Percentiles rank a stretch among this genome's conserved stretches.
These are phyloP conservation scores for Spathaspora passalidarum DNA, from an alignment of 805 yeast genomes.

Conservation along the genomic window DNA sequence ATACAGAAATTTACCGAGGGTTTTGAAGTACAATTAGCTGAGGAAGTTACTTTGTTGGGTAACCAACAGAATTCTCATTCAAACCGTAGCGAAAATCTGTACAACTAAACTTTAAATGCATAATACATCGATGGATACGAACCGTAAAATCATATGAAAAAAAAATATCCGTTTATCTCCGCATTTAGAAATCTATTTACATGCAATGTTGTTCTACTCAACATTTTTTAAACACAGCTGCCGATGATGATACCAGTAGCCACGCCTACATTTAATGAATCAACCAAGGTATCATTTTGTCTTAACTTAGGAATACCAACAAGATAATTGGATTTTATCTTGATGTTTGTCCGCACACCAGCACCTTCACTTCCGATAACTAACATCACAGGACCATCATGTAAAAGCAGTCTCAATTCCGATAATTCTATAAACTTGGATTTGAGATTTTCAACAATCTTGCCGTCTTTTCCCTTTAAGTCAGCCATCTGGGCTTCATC, in stretches of 20 bases:
- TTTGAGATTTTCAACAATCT: conserved; percentile 23
- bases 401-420: conserved; percentile 44
- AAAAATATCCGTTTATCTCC: too few species aligned
- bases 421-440: conserved; percentile 35
- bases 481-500: conserved; percentile 16
- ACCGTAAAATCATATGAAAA: background rate
- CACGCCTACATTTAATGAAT: conserved; percentile 85
- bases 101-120: background rate
- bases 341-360: conserved; percentile 70
- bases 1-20: too few species aligned
- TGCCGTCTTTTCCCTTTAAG: conserved; percentile 24
- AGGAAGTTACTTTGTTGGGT: background rate
- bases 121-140: too few species aligned
- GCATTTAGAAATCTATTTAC: background rate
- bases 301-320: conserved; percentile 40
- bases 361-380: conserved; percentile 84
- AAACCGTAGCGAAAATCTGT: too few species aligned
- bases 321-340: conserved; percentile 53
- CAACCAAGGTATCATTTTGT: conserved; percentile 42
- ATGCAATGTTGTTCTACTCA: background rate
- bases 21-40: too few species aligned
- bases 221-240: background rate
- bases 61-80: background rate
- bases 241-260: conserved; percentile 70
- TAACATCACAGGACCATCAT: conserved; percentile 57